These are phyloP conservation scores for Spongiforma sp. DNA, from an alignment of 1,284 basidiomycete species.

Conservation along the genomic window DNA sequence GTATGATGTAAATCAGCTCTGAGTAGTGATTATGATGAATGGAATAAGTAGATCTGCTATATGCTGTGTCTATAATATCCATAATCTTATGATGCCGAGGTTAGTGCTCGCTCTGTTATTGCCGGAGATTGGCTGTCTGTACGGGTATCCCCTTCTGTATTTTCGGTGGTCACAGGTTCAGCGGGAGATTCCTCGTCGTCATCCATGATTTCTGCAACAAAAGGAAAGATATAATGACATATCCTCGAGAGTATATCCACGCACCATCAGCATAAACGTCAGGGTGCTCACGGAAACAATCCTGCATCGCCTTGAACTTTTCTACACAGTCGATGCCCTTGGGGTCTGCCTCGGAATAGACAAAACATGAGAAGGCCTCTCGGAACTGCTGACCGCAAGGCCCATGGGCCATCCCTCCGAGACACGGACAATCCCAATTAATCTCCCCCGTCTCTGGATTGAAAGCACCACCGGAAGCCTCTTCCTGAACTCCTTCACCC, in stretches of 20 bases:
- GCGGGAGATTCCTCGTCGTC: slow-evolving; percentile 50
- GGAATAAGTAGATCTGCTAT: slow-evolving; percentile 32
- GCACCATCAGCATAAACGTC: slow-evolving; percentile 94
- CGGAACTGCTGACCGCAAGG: slow-evolving; percentile 96
- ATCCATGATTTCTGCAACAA: slow-evolving; percentile 60
- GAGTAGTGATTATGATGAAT: slow-evolving; percentile 41
- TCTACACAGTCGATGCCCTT: slow-evolving; percentile 99
- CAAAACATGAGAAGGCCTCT: slow-evolving; percentile 97
- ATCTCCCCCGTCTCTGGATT: slow-evolving; percentile 98
- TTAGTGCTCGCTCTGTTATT: slow-evolving; percentile 12
- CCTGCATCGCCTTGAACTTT: slow-evolving; percentile 98
- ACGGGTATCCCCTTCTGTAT: slow-evolving; percentile 7
- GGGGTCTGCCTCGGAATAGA: slow-evolving; percentile 93
- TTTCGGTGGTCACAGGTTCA: slow-evolving; percentile 9
- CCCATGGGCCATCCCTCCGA: slow-evolving; percentile 98
- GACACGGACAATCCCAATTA: slow-evolving; percentile 98
- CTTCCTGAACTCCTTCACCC: slow-evolving; percentile 36
- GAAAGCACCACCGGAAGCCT: slow-evolving; percentile 60
- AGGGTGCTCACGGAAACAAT: slow-evolving; percentile 96
- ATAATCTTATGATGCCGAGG: slow-evolving; percentile 27
- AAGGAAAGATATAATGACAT: slow-evolving; percentile 1
- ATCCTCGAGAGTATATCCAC: slow-evolving; percentile 29
- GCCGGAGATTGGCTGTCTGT: slow-evolving; percentile 12
- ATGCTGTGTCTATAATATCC: slow-evolving; percentile 27
- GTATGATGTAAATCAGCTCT: slow-evolving; percentile 20